These are phyloP conservation scores for Pyricularia sp. DNA, from an alignment of 2,329 filamentous ascomycete genomes.

Conservation along the genomic window DNA sequence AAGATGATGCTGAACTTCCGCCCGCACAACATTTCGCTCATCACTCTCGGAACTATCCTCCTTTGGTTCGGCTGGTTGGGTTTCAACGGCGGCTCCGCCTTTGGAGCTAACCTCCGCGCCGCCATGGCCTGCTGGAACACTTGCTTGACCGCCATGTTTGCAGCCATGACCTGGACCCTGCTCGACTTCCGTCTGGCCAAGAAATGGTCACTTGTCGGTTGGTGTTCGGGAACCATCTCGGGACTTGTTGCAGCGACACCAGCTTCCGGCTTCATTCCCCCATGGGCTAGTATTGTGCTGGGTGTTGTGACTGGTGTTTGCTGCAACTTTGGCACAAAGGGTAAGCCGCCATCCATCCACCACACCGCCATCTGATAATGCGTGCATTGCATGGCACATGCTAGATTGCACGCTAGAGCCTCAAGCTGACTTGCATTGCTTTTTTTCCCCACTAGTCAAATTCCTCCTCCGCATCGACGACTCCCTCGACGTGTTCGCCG, in stretches of 20 bases:
- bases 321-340: conserved; percentile 61
- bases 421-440: neutral
- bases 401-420: neutral
- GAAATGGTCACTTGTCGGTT: conserved; percentile 81
- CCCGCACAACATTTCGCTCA: conserved; percentile 95
- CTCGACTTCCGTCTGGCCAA: conserved; percentile 90
- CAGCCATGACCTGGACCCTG: conserved; percentile 84
- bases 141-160: conserved; percentile 82
- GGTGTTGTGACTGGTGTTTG: conserved; percentile 55
- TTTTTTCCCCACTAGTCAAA: conserved; percentile 29
- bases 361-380: neutral
- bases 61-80: conserved; percentile 99
- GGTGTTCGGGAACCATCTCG: conserved; percentile 63
- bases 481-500: conserved; percentile 62
- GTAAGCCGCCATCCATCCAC: conserved; percentile 2
- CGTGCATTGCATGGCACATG: neutral
- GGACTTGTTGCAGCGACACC: conserved; percentile 63
- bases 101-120: conserved; percentile 88
- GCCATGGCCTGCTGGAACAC: conserved; percentile 98
- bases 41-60: conserved; percentile 88
- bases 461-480: conserved; percentile 58
- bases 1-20: conserved; percentile 99
- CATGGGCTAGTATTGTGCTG: conserved; percentile 59
- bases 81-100: conserved; percentile 94
- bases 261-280: conserved; percentile 58